Evolutionary conservation across 305 asterid species (phyloP), one percentile per base, ranked within the genome.

Genomic region (Fraxinus xanthoxyloides): DNA sequence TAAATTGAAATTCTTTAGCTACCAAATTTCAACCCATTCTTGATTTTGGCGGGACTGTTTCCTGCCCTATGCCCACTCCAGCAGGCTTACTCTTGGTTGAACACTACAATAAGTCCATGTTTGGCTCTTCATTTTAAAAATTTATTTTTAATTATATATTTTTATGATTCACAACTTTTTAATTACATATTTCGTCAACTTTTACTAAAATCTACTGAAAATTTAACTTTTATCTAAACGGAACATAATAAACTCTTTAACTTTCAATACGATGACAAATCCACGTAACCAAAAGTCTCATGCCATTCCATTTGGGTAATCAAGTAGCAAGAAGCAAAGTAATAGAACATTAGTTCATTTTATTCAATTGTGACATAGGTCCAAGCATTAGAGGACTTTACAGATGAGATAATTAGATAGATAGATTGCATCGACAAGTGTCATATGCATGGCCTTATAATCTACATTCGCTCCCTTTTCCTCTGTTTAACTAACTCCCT

Each of bases 361-460:
- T 46, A 46, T 46, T 46, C 56, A 13, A 13, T 21, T 23, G 30
- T 59, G 28, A 59, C 9, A 59, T 21, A 19, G 30, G 6, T 3
- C 73, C 73, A 65, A 65, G 13, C 73, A 65, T 26, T 26, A 65
- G 34, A 79, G 38, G 70, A 77, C 31, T 32, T 13, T 69, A 30
- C 69, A 81, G 90, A 90, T 86, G 88, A 87, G 87, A 83, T 87
- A 80, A 76, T 65, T 65, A 65, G 73, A 65, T 26, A 65, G 21
- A 40, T 28, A 74, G 72, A 76, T 77, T 73, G 8, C 46, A 82
- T 7, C 15, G 91, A 86, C 97, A 92, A 23, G 97, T 91, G 97
- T 92, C 97, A 46, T 75, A n/a, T 70, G 79, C 89, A 85, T 46
- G 81, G 88, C 98, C 98, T 90, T 88, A 88, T 72, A 91, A 67